Evolutionary conservation across 2,329 filamentous ascomycete species (phyloP).

Genomic region (Venturia carpophila): DNA sequence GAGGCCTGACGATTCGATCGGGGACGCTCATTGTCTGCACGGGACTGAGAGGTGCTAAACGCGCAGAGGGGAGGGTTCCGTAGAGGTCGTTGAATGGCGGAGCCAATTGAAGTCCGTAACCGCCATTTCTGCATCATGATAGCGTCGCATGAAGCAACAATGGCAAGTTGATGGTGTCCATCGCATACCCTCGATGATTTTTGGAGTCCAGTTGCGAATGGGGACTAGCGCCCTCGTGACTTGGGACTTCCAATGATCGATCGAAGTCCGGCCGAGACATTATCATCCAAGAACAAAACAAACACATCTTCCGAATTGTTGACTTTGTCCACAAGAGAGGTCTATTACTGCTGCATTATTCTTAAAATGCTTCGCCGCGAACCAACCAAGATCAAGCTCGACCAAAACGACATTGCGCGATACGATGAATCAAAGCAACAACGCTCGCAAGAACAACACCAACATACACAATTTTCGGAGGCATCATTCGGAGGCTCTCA

Average conservation of each 20-base stretch:
- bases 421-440: slow-evolving; percentile 10
- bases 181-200: not conserved
- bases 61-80: not conserved
- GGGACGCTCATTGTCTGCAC: not conserved
- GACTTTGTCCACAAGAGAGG: not conserved
- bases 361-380: slow-evolving; percentile 7
- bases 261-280: too few relatives aligned
- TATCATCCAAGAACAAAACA: not conserved
- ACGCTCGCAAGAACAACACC: not conserved
- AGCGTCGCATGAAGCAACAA: slow-evolving; percentile 7
- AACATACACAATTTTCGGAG: slow-evolving; percentile 1
- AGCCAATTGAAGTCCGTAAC: not conserved
- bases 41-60: not conserved
- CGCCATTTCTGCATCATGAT: slow-evolving; percentile 14
- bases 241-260: not conserved
- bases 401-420: slow-evolving; percentile 11
- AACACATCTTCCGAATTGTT: not conserved
- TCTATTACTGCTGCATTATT: not conserved
- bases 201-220: not conserved
- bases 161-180: not conserved
- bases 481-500: not conserved
- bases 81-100: not conserved
- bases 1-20: slow-evolving; percentile 6
- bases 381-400: slow-evolving; percentile 7
- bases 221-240: not conserved